Conservation (phyloP, 306 rosid species). For the Inga leiocalycina region DNA sequence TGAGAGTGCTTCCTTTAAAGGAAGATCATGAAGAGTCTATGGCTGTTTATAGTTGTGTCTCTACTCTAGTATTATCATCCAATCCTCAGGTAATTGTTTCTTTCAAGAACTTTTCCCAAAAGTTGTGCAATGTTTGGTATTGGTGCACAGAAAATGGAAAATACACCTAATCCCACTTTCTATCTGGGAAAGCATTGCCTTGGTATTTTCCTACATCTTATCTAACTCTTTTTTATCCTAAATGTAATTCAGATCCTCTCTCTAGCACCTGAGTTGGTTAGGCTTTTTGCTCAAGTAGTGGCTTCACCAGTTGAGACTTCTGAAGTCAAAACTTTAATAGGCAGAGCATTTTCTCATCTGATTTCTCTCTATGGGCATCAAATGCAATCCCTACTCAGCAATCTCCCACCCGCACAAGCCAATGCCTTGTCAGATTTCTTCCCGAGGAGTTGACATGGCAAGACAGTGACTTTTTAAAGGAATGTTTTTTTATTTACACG, state of each 20-base stretch:
- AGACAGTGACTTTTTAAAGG: slow-evolving; percentile 28
- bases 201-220: not conserved
- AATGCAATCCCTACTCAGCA: slow-evolving; percentile 89
- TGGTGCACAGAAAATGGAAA: not conserved
- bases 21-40: slow-evolving; percentile 97
- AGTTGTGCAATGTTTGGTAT: not conserved
- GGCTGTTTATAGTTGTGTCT: slow-evolving; percentile 83
- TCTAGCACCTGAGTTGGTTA: slow-evolving; percentile 88
- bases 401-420: slow-evolving; percentile 80
- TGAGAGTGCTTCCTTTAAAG: slow-evolving; percentile 90
- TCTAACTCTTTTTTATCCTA: slow-evolving; percentile 37
- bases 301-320: slow-evolving; percentile 84
- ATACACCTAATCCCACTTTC: not conserved
- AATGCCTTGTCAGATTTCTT: slow-evolving; percentile 87
- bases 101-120: not conserved
- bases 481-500: slow-evolving; percentile 33
- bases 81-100: slow-evolving; percentile 76
- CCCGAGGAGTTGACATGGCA: slow-evolving; percentile 59
- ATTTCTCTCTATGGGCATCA: slow-evolving; percentile 88
- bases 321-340: slow-evolving; percentile 81
- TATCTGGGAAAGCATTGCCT: not conserved
- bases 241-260: slow-evolving; percentile 74
- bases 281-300: slow-evolving; percentile 88
- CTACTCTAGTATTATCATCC: slow-evolving; percentile 81
- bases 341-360: slow-evolving; percentile 87